Percentiles rank a stretch among this genome's conserved stretches.
Evolutionary conservation across 2,329 filamentous ascomycete species (phyloP).

Genomic region (Penicillium palitans): DNA sequence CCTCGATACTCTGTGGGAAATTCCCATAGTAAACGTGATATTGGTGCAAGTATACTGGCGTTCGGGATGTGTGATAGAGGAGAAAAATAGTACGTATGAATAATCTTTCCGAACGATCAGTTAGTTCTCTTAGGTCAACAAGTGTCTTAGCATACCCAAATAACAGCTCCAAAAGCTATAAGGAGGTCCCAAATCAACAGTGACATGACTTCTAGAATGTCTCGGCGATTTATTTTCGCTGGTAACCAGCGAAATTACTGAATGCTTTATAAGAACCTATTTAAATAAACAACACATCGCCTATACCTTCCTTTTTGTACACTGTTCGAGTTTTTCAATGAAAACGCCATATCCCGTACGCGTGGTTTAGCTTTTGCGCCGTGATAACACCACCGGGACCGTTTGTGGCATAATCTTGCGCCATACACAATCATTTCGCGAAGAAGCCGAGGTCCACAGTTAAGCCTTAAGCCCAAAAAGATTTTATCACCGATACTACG

Average conservation of each 20-base stretch:
- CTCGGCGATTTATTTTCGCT: neutral
- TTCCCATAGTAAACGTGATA: neutral
- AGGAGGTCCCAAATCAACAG: neutral
- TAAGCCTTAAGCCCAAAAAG: neutral
- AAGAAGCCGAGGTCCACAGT: neutral
- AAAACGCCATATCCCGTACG: neutral
- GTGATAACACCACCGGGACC: neutral
- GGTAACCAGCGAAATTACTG: neutral
- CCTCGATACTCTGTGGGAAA: neutral
- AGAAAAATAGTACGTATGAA: neutral
- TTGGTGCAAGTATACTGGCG: neutral
- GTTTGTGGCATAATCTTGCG: neutral
- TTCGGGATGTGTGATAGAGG: neutral
- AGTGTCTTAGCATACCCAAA: neutral
- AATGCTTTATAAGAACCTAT: neutral
- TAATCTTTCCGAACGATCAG: neutral
- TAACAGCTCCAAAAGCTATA: neutral
- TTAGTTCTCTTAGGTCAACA: neutral
- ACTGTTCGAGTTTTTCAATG: neutral
- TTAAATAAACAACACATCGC: neutral
- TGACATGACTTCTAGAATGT: neutral
- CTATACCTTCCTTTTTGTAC: neutral
- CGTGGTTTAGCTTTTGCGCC: neutral
- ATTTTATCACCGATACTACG: neutral
- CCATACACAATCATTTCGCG: neutral